A percentile compares a stretch with the other conserved stretches of the same genome.
These are phyloP conservation scores for Gnetum montanum DNA, from an alignment of 75 land plant species.

Conservation along the genomic window DNA sequence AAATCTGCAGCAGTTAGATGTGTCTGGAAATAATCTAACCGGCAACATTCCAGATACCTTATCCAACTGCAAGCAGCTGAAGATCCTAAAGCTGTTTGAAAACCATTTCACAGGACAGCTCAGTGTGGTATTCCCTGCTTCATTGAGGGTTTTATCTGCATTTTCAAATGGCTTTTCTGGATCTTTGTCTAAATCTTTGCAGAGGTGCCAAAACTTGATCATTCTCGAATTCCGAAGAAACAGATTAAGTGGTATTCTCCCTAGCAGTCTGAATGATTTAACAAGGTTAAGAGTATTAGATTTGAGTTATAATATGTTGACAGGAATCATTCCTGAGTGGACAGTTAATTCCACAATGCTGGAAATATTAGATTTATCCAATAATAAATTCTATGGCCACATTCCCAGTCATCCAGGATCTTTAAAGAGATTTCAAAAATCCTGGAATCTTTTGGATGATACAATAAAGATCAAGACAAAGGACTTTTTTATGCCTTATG, in stretches of 20 bases:
- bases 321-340: slow-evolving; percentile 36
- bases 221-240: slow-evolving; percentile 26
- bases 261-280: slow-evolving; percentile 15
- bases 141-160: slow-evolving; percentile 14
- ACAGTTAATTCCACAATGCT: slow-evolving; percentile 11
- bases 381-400: slow-evolving; percentile 30
- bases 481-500: background rate
- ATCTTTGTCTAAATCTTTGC: slow-evolving; percentile 27
- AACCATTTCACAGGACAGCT: slow-evolving; percentile 23
- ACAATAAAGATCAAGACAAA: background rate
- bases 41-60: too few relatives aligned
- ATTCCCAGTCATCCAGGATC: slow-evolving; percentile 28
- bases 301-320: slow-evolving; percentile 23
- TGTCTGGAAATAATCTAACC: too few relatives aligned
- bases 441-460: background rate
- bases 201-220: slow-evolving; percentile 20
- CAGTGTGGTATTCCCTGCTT: slow-evolving; percentile 17
- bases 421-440: slow-evolving; percentile 15
- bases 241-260: slow-evolving; percentile 12
- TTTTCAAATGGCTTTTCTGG: slow-evolving; percentile 17
- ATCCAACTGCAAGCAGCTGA: too few relatives aligned
- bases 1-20: too few relatives aligned
- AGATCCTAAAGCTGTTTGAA: slow-evolving; percentile 16
- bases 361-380: slow-evolving; percentile 43
- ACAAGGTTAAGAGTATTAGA: slow-evolving; percentile 10